Evolutionary conservation across 352 stramenopile genomes (phyloP).

Genomic region (Phytophthora boehmeriae): DNA sequence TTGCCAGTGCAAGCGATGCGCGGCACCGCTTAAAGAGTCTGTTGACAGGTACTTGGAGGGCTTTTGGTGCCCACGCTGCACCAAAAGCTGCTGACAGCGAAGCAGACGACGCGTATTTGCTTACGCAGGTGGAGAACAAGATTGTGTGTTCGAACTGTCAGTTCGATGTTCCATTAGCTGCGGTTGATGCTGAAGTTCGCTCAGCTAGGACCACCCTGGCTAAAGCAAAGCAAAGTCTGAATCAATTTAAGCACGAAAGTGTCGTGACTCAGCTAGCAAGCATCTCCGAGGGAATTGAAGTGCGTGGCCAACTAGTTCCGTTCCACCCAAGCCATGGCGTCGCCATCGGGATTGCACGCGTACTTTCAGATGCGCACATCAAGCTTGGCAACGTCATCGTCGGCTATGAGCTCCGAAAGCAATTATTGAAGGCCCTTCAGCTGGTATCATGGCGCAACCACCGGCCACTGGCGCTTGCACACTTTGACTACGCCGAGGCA

Average conservation of each 20-base stretch:
- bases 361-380: conserved; percentile 43
- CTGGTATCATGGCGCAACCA: conserved; percentile 36
- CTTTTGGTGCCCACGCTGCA: conserved; percentile 40
- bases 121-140: conserved; percentile 31
- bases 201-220: conserved; percentile 20
- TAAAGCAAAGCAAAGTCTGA: conserved; percentile 35
- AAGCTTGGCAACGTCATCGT: conserved; percentile 45
- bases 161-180: conserved; percentile 17
- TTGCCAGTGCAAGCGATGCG: conserved; percentile 50
- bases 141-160: conserved; percentile 33
- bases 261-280: conserved; percentile 26
- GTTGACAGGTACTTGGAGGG: conserved; percentile 45
- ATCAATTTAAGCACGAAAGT: conserved; percentile 38
- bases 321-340: conserved; percentile 43
- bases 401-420: conserved; percentile 33
- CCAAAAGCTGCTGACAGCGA: conserved; percentile 5
- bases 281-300: conserved; percentile 27
- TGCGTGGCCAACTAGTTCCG: conserved; percentile 25
- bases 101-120: conserved; percentile 18
- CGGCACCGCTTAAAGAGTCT: conserved; percentile 33
- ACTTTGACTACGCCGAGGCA: conserved; percentile 46
- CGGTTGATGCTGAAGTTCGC: conserved; percentile 13
- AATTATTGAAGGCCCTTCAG: conserved; percentile 32
- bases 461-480: conserved; percentile 40
- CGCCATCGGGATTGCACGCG: conserved; percentile 30